Evolutionary conservation across 1,139 yeast genomes (phyloP).

Genomic region (Pichia sp.): DNA sequence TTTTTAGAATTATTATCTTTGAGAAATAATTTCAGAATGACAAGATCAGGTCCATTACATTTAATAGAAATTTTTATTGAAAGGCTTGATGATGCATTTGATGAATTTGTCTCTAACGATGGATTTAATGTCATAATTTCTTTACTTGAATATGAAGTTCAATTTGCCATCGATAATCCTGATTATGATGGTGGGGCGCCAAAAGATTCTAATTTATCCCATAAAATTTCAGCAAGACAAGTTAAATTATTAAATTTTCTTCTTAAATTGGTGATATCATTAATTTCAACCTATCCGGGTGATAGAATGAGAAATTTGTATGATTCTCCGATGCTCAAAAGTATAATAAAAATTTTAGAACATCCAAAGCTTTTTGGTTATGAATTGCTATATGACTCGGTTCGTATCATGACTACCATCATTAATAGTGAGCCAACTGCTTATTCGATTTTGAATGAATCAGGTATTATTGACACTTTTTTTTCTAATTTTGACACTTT

Average conservation of each 20-base stretch:
- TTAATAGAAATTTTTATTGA: slow-evolving; percentile 50
- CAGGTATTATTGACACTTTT: slow-evolving; percentile 62
- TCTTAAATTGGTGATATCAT: slow-evolving; percentile 55
- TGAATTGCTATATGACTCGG: slow-evolving; percentile 53
- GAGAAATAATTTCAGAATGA: slow-evolving; percentile 46
- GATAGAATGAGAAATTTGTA: slow-evolving; percentile 80
- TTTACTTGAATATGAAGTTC: slow-evolving; percentile 61
- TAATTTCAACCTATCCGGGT: slow-evolving; percentile 69
- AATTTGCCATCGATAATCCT: slow-evolving; percentile 54
- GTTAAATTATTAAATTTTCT: slow-evolving; percentile 50
- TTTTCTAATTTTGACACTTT: slow-evolving; percentile 48
- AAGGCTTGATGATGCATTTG: slow-evolving; percentile 42
- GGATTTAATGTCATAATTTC: slow-evolving; percentile 64
- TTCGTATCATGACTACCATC: slow-evolving; percentile 65
- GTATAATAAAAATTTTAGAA: slow-evolving; percentile 54
- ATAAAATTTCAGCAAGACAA: slow-evolving; percentile 57
- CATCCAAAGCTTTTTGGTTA: slow-evolving; percentile 64
- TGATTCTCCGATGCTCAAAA: slow-evolving; percentile 68
- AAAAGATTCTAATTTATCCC: slow-evolving; percentile 49
- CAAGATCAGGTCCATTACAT: slow-evolving; percentile 62
- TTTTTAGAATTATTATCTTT: slow-evolving; percentile 56
- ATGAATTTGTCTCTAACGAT: slow-evolving; percentile 55
- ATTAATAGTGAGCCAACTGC: slow-evolving; percentile 92
- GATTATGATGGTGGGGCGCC: slow-evolving; percentile 43
- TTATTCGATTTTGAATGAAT: slow-evolving; percentile 72